Conservation (phyloP, 345 rosid genomes). For the Populus davidiana region DNA sequence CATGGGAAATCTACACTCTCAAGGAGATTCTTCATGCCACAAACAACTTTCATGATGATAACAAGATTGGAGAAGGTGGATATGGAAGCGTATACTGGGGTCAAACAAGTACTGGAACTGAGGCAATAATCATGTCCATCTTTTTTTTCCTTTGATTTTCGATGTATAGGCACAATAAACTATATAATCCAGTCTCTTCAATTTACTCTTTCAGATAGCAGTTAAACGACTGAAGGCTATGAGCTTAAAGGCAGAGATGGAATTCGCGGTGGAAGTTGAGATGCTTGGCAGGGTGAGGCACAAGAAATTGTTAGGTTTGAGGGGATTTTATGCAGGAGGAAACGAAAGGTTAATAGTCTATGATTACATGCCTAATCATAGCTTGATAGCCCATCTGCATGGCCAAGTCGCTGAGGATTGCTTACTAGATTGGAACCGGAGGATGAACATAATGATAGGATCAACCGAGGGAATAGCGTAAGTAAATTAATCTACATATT, state of each 20-base stretch:
- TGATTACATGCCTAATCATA: constrained; percentile 71
- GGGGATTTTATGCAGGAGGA: constrained; percentile 65
- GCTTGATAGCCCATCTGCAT: constrained; percentile 62
- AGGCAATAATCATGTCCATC: constrained; percentile 33
- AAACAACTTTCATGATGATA: constrained; percentile 58
- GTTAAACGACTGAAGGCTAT: constrained; percentile 64
- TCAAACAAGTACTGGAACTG: constrained; percentile 55
- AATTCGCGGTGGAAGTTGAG: constrained; percentile 71
- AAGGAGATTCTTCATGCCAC: constrained; percentile 62
- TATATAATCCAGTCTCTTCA: background rate
- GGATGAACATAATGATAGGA: constrained; percentile 52
- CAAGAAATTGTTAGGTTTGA: constrained; percentile 53
- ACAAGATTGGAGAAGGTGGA: constrained; percentile 72
- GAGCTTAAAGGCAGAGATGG: constrained; percentile 70
- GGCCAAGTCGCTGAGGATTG: constrained; percentile 56
- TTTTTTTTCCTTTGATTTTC: background rate
- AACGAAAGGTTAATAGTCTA: constrained; percentile 67
- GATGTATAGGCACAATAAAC: background rate
- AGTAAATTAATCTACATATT: constrained; percentile 7
- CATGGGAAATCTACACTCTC: constrained; percentile 53
- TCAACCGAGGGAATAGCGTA: constrained; percentile 68
- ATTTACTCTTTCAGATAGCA: constrained; percentile 41
- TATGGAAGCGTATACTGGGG: constrained; percentile 74
- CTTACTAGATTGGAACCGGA: constrained; percentile 55
- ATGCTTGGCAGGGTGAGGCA: constrained; percentile 70